Conservation (phyloP, 2,329 filamentous ascomycete genomes). For the Fusarium scirpi region DNA sequence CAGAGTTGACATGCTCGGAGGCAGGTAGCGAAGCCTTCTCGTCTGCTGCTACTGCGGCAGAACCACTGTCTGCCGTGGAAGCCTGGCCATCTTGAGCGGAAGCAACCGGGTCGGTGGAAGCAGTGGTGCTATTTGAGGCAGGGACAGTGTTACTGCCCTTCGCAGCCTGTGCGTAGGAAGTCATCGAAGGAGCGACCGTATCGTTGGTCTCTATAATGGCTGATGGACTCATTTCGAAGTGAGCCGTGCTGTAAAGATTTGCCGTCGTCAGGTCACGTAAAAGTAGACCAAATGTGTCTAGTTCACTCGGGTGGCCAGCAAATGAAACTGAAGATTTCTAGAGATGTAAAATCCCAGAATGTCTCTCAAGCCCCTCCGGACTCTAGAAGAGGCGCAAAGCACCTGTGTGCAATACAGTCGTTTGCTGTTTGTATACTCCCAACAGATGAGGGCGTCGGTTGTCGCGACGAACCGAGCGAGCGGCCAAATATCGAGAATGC, state of each 20-base stretch:
- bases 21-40: slow-evolving; percentile 42
- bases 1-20: slow-evolving; percentile 46
- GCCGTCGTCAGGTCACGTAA: slow-evolving; percentile 29
- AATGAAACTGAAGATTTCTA: slow-evolving; percentile 31
- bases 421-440: slow-evolving; percentile 38
- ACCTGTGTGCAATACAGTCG: slow-evolving; percentile 41
- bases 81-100: slow-evolving; percentile 48
- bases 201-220: slow-evolving; percentile 48
- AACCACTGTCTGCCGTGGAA: slow-evolving; percentile 42
- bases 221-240: slow-evolving; percentile 48
- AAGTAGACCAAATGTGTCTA: slow-evolving; percentile 31
- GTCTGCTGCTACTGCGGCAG: slow-evolving; percentile 44
- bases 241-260: slow-evolving; percentile 35
- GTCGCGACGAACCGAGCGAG: slow-evolving; percentile 17
- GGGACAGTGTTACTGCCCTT: slow-evolving; percentile 73
- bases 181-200: slow-evolving; percentile 71
- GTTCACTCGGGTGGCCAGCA: slow-evolving; percentile 39
- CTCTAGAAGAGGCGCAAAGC: slow-evolving; percentile 42
- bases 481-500: slow-evolving; percentile 27
- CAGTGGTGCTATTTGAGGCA: slow-evolving; percentile 48
- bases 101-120: slow-evolving; percentile 41
- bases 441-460: slow-evolving; percentile 38
- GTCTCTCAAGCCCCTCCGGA: slow-evolving; percentile 45
- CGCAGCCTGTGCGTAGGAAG: slow-evolving; percentile 96
- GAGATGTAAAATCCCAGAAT: slow-evolving; percentile 35